Conservation (phyloP, 1,139 yeast genomes). For the Geotrichum siamense region DNA sequence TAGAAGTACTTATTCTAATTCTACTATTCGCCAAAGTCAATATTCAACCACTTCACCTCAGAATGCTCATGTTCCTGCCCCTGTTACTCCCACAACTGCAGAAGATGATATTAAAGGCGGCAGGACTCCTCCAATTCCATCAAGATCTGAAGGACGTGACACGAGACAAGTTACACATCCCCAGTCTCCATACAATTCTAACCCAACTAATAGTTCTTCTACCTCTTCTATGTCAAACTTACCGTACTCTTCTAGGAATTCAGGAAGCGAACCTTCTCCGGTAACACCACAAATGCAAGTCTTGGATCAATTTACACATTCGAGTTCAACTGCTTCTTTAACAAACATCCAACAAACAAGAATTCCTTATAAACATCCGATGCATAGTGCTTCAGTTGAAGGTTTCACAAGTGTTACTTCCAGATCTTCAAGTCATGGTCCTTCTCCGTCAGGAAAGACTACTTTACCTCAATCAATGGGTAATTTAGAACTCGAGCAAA, state of each 20-base stretch:
- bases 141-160: conserved; percentile 12
- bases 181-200: conserved; percentile 29
- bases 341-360: conserved; percentile 12
- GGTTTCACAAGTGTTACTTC: conserved; percentile 10
- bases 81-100: not conserved
- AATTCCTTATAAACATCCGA: conserved; percentile 6
- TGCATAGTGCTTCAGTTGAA: conserved; percentile 11
- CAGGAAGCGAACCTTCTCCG: conserved; percentile 15
- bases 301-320: conserved; percentile 15
- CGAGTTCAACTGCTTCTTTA: conserved; percentile 10
- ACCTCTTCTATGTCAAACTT: not conserved
- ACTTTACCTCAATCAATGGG: conserved; percentile 18
- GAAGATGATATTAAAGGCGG: conserved; percentile 13
- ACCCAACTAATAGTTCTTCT: conserved; percentile 9
- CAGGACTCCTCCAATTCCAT: conserved; percentile 18
- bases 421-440: conserved; percentile 7
- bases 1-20: conserved; percentile 9
- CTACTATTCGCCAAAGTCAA: conserved; percentile 15
- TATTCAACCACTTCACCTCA: conserved; percentile 11
- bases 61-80: not conserved
- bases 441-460: conserved; percentile 10
- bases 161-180: conserved; percentile 23
- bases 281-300: conserved; percentile 21
- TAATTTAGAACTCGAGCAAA: conserved; percentile 12
- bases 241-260: conserved; percentile 3